Percentiles rank a stretch among this genome's conserved stretches.
Evolutionary conservation across 129 eudicot species (phyloP).

Genomic region (Centaurea solstitialis): DNA sequence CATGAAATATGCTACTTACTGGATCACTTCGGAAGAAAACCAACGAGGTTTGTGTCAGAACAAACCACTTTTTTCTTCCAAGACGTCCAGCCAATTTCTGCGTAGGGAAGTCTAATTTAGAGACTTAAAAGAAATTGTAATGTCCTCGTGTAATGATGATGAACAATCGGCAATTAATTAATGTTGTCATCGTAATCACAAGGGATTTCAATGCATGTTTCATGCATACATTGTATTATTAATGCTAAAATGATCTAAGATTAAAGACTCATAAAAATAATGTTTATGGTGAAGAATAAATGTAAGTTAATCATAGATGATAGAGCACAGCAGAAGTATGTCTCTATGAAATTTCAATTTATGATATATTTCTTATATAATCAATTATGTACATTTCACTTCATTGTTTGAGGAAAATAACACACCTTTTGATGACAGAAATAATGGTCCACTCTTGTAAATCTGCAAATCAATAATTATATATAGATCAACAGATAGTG

Average conservation of each 20-base stretch:
- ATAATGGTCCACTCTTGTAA: slow-evolving; percentile 82
- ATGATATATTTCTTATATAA: not conserved
- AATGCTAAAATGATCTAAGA: slow-evolving; percentile 5
- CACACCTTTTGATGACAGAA: slow-evolving; percentile 91
- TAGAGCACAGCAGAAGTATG: not conserved
- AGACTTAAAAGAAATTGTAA: slow-evolving; percentile 3
- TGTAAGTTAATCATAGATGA: not conserved
- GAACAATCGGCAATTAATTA: not conserved
- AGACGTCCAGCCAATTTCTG: slow-evolving; percentile 98
- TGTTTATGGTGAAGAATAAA: not conserved
- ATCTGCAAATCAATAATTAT: slow-evolving; percentile 62
- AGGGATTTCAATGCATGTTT: not conserved
- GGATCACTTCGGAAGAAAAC: slow-evolving; percentile 96
- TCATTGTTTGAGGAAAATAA: slow-evolving; percentile 13
- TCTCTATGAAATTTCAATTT: not conserved
- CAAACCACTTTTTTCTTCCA: slow-evolving; percentile 99
- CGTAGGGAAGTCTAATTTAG: slow-evolving; percentile 17
- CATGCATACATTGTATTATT: not conserved
- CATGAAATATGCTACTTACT: slow-evolving; percentile 46
- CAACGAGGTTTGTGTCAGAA: slow-evolving; percentile 86
- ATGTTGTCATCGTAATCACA: not conserved
- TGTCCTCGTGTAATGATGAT: not conserved
- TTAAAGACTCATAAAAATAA: not conserved
- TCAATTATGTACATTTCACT: slow-evolving; percentile 10
- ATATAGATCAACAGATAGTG: slow-evolving; percentile 12